These are phyloP conservation scores for Talaromyces ruber DNA, from an alignment of 495 filamentous ascomycete genomes.

Conservation along the genomic window DNA sequence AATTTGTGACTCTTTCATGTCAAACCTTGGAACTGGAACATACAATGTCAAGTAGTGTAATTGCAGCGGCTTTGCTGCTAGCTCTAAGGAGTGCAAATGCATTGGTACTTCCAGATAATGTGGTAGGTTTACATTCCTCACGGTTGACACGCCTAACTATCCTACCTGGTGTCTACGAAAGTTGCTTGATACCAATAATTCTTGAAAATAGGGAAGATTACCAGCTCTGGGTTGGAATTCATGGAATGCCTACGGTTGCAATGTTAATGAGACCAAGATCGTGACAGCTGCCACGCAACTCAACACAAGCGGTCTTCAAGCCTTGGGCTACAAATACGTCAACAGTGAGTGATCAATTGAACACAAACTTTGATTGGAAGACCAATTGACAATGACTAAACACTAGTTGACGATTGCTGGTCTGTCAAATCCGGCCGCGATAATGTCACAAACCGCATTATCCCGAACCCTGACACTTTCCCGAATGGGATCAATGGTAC, in stretches of 20 bases:
- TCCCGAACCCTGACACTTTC: conserved; percentile 50
- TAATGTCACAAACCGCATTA: conserved; percentile 35
- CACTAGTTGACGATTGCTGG: conserved; percentile 55
- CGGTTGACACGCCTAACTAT: not conserved
- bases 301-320: conserved; percentile 45
- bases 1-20: not conserved
- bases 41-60: not conserved
- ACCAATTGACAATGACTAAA: not conserved
- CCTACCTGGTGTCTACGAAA: not conserved
- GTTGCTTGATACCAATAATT: not conserved
- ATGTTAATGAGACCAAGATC: conserved; percentile 44
- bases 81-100: conserved; percentile 12
- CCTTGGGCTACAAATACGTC: conserved; percentile 61
- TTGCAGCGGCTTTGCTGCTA: conserved; percentile 9
- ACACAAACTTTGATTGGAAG: not conserved
- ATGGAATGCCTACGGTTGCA: conserved; percentile 52
- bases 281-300: conserved; percentile 42
- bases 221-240: conserved; percentile 55
- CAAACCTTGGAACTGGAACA: not conserved
- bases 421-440: conserved; percentile 39
- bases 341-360: conserved; percentile 25
- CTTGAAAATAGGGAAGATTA: conserved; percentile 27
- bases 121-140: conserved; percentile 13
- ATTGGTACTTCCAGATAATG: conserved; percentile 18
- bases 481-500: conserved; percentile 54